Conservation (phyloP, 2,329 filamentous ascomycete genomes). For the Monilinia polystroma region DNA sequence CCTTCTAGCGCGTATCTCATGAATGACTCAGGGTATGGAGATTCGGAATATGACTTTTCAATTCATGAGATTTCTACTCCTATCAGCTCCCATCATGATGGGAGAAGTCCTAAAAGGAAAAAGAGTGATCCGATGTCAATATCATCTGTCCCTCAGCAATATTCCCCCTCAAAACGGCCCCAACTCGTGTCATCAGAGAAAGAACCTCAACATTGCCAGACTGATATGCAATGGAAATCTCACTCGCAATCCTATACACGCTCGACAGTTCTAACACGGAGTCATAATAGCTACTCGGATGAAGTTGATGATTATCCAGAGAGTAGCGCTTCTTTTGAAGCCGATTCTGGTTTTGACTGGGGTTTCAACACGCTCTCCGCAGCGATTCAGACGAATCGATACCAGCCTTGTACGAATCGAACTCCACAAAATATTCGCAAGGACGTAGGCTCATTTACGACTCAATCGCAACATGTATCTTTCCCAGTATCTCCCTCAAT, state of each 20-base stretch:
- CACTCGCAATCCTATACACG: neutral
- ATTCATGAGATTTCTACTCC: neutral
- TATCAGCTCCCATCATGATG: neutral
- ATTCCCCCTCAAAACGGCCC: neutral
- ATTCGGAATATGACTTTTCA: conserved; percentile 3
- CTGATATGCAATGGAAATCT: conserved; percentile 1
- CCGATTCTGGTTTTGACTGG: conserved; percentile 3
- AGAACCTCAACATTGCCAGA: neutral
- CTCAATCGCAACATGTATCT: neutral
- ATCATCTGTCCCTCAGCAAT: neutral
- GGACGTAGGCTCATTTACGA: neutral
- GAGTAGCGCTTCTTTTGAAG: neutral
- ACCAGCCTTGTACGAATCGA: neutral
- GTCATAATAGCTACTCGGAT: neutral
- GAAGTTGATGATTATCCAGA: neutral
- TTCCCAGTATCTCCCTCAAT: neutral
- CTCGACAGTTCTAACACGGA: neutral
- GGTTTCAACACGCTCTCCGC: neutral
- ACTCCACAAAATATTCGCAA: neutral
- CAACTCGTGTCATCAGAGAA: neutral
- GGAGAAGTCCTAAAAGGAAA: neutral
- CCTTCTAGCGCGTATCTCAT: neutral
- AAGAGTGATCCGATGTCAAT: neutral
- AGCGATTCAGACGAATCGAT: neutral
- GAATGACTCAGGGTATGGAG: neutral